Evolutionary conservation across 352 stramenopile genomes (phyloP), one percentile per base, ranked within the genome.

Genomic region (Phytopythium mirpurense): DNA sequence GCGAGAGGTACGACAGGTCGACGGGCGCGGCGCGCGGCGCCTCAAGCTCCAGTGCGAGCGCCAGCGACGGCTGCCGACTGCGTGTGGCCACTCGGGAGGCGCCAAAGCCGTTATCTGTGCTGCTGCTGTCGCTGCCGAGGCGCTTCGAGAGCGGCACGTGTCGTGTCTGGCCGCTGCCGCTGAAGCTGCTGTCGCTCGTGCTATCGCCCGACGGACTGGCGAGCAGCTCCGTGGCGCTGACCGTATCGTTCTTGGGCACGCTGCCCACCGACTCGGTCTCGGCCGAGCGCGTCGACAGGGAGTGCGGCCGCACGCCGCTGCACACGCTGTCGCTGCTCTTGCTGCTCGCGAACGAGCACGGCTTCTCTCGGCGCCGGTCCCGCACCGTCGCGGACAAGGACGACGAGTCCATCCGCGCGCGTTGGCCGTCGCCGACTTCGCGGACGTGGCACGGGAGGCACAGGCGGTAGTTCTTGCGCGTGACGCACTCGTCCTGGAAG

Each of bases 401-500:
- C 32, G 31, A 3, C 11, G 47, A 54, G 12, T 16, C 47, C 8
- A 18, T 34, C 2, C 34, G 47, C 7, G 19, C 8, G 12, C 32
- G 47, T 7, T 16, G 19, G 4, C 21, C 7, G 12, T 3, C 24
- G 6, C 26, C 12, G 3, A 24, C 42, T 37, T 24, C 51, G 35
- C 56, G 18, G 66, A 62, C 29, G 5, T 32, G 5, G 27, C 78
- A 88, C 27, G 73, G 52, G 23, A 78, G 54, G 24, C 75, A 88
- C 57, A 88, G 73, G 35, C 78, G 78, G 62, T 83, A 74, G 45
- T 80, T 74, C 51, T 75, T 74, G 51, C 64, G 56, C 5, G 56
- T 74, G 40, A 63, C 53, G 42, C 67, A 66, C 7, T 49, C 41
- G 50, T 66, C 62, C 27, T 69, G 63, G 57, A 81, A 88, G 40